Percentiles rank a stretch among this genome's conserved stretches.
phyloP scores from a whole-genome alignment of 2,329 filamentous ascomycete species.

The Colletotrichum lentis region DNA sequence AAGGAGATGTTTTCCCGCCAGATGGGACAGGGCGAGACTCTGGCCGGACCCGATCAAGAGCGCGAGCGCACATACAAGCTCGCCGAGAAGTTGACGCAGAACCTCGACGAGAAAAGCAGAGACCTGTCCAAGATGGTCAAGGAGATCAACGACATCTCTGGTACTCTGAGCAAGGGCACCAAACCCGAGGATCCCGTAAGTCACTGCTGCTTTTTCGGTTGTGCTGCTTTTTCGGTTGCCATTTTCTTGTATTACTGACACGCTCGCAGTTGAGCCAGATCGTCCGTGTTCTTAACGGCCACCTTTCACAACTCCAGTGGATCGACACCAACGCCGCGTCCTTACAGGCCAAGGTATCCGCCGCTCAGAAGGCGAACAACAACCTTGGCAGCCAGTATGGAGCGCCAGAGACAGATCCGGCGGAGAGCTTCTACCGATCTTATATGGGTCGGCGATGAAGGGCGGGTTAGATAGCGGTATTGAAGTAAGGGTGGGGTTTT shows the following conservation, averaged over 20 bases:
- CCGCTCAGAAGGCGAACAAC: slow-evolving; percentile 81
- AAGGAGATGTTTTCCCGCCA: slow-evolving; percentile 86
- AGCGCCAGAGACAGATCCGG: slow-evolving; percentile 72
- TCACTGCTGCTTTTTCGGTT: slow-evolving; percentile 40
- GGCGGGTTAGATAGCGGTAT: slow-evolving; percentile 29
- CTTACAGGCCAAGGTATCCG: slow-evolving; percentile 81
- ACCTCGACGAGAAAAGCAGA: slow-evolving; percentile 91
- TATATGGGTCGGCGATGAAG: slow-evolving; percentile 77
- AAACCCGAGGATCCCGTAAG: slow-evolving; percentile 88
- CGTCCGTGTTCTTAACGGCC: slow-evolving; percentile 91
- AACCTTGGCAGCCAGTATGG: slow-evolving; percentile 65
- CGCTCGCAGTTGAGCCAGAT: slow-evolving; percentile 82
- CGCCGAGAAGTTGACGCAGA: slow-evolving; percentile 90
- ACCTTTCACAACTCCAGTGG: slow-evolving; percentile 89
- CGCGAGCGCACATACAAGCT: slow-evolving; percentile 95
- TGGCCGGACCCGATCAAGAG: slow-evolving; percentile 92
- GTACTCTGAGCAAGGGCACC: slow-evolving; percentile 85
- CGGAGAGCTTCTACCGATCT: slow-evolving; percentile 90
- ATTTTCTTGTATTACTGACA: slow-evolving; percentile 40
- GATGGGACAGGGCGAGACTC: slow-evolving; percentile 75
- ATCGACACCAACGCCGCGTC: slow-evolving; percentile 87
- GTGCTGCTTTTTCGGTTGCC: not conserved
- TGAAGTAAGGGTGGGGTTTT: slow-evolving; percentile 24
- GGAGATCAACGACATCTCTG: slow-evolving; percentile 94
- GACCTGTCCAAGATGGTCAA: slow-evolving; percentile 96